Conservation (phyloP, 108 stramenopile genomes). For the Epipyxis sp. region DNA sequence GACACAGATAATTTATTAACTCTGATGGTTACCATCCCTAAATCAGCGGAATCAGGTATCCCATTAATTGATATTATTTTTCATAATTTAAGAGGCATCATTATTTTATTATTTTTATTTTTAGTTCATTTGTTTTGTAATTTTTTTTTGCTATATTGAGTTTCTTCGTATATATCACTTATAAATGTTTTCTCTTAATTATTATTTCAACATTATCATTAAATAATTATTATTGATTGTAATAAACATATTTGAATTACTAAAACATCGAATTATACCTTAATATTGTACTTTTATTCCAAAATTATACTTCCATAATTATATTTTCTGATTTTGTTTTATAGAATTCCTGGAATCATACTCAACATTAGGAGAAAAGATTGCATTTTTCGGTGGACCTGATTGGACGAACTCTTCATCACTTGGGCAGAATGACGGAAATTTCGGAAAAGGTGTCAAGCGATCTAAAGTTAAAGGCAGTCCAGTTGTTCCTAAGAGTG, state of each 20-base stretch:
- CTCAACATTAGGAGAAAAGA: constrained; percentile 63
- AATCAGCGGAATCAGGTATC: constrained; percentile 51
- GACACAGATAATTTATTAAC: constrained; percentile 85
- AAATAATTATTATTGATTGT: too few relatives aligned
- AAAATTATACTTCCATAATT: too few relatives aligned
- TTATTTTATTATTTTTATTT: too few relatives aligned
- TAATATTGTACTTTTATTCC: too few relatives aligned
- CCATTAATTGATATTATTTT: too few relatives aligned
- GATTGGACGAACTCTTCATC: constrained; percentile 70
- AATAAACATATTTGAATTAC: too few relatives aligned
- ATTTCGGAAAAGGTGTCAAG: constrained; percentile 70
- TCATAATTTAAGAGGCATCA: too few relatives aligned
- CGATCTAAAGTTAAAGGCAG: constrained; percentile 76
- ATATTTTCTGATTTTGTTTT: too few relatives aligned
- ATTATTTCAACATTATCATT: too few relatives aligned
- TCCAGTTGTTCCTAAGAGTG: constrained; percentile 72
- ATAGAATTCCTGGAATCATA: constrained; percentile 64
- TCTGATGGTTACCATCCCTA: constrained; percentile 75
- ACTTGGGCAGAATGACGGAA: constrained; percentile 64
- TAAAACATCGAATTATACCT: too few relatives aligned
- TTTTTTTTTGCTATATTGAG: neutral
- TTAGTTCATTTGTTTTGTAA: constrained; percentile 9
- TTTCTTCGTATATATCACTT: too few relatives aligned
- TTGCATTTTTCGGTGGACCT: constrained; percentile 79
- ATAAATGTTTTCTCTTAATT: too few relatives aligned